Evolutionary conservation across 108 stramenopile species (phyloP).

Genomic region (Fragilariopsis cylindrus): DNA sequence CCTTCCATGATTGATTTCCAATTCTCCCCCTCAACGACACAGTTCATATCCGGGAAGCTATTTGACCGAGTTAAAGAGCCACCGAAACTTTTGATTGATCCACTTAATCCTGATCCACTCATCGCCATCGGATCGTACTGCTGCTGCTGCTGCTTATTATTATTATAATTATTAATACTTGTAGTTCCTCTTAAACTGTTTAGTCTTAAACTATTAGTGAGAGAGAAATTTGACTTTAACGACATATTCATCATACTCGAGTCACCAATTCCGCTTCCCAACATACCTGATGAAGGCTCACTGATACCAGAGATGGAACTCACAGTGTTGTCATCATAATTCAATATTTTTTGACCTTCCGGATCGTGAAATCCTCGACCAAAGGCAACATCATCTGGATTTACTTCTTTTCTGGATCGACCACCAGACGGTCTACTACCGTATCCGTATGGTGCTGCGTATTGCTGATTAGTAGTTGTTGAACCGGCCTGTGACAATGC

Average conservation of each 20-base stretch:
- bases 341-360: background rate
- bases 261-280: constrained; percentile 14
- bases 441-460: too few relatives aligned
- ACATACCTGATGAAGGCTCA: constrained; percentile 23
- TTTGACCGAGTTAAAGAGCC: constrained; percentile 26
- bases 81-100: constrained; percentile 11
- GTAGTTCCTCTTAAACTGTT: background rate
- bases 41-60: constrained; percentile 28
- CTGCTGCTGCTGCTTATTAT: constrained; percentile 3
- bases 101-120: background rate
- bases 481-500: constrained; percentile 16
- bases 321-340: constrained; percentile 29
- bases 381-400: constrained; percentile 40
- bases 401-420: background rate
- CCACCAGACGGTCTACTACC: too few relatives aligned
- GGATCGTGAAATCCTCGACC: constrained; percentile 41
- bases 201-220: background rate
- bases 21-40: constrained; percentile 11
- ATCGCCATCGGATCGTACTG: constrained; percentile 18
- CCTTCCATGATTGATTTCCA: constrained; percentile 31
- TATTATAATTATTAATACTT: background rate
- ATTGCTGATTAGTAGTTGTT: background rate
- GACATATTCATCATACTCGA: constrained; percentile 20
- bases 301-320: constrained; percentile 47
- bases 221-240: constrained; percentile 6